phyloP scores from a whole-genome alignment of 2,329 filamentous ascomycete genomes.

The Boeremia lycopersici region DNA sequence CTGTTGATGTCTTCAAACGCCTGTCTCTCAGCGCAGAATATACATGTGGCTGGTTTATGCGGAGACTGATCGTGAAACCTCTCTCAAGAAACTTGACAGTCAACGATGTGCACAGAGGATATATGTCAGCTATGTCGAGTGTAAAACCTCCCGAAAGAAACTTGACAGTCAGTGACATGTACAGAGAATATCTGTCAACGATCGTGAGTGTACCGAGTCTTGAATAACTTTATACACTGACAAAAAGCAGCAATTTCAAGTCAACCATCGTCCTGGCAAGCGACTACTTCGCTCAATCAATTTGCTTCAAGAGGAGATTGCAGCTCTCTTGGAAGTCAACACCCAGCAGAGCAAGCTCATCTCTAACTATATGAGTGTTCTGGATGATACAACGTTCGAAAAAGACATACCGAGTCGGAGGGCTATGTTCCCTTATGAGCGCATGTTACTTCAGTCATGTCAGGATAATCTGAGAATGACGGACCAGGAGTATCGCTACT shows the following conservation, averaged over 20 bases:
- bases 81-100: slow-evolving; percentile 32
- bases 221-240: slow-evolving; percentile 11
- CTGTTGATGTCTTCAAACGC: slow-evolving; percentile 19
- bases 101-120: slow-evolving; percentile 34
- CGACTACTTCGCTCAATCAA: slow-evolving; percentile 42
- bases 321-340: slow-evolving; percentile 31
- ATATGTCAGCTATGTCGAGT: not conserved
- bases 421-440: slow-evolving; percentile 32
- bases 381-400: slow-evolving; percentile 34
- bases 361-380: slow-evolving; percentile 31
- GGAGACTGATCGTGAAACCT: slow-evolving; percentile 38
- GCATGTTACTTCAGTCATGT: slow-evolving; percentile 29
- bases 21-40: slow-evolving; percentile 38
- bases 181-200: slow-evolving; percentile 38
- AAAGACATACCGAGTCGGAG: slow-evolving; percentile 25
- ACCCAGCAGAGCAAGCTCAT: slow-evolving; percentile 36
- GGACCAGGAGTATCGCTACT: slow-evolving; percentile 32
- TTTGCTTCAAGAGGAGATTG: slow-evolving; percentile 41
- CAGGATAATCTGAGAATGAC: slow-evolving; percentile 27
- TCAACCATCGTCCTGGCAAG: slow-evolving; percentile 42
- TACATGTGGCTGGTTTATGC: slow-evolving; percentile 39
- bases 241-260: slow-evolving; percentile 40
- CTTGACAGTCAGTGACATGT: slow-evolving; percentile 39
- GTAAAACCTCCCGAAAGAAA: slow-evolving; percentile 36
- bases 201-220: slow-evolving; percentile 26